These are phyloP conservation scores for Epichloe hybrida DNA, from an alignment of 2,329 filamentous ascomycete genomes.

Conservation along the genomic window DNA sequence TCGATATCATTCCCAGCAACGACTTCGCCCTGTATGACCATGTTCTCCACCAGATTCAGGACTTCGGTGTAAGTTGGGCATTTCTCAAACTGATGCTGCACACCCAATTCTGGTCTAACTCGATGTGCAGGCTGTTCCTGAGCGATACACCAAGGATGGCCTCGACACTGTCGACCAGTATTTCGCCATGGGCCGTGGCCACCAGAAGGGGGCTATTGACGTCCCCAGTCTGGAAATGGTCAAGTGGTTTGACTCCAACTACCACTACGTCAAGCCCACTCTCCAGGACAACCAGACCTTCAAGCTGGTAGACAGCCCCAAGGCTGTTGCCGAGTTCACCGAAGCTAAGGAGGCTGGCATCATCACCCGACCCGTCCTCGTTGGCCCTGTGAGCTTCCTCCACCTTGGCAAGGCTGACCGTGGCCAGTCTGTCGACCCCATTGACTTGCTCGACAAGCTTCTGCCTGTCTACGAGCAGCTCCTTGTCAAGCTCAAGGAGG, in stretches of 20 bases:
- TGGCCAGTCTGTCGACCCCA: constrained; percentile 82
- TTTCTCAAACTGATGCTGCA: background rate
- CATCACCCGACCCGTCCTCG: constrained; percentile 78
- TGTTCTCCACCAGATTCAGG: constrained; percentile 93
- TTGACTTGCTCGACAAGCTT: constrained; percentile 85
- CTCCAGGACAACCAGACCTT: constrained; percentile 95
- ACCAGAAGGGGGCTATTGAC: constrained; percentile 88
- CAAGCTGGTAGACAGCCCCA: constrained; percentile 74
- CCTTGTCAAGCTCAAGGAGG: constrained; percentile 82
- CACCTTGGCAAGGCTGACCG: constrained; percentile 96
- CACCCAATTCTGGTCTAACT: background rate
- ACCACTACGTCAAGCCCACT: constrained; percentile 99
- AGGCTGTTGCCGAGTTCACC: constrained; percentile 86
- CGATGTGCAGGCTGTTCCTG: constrained; percentile 58
- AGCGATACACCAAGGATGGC: constrained; percentile 83
- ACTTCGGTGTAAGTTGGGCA: constrained; percentile 65
- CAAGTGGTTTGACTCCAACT: constrained; percentile 99
- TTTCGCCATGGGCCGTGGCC: constrained; percentile 98
- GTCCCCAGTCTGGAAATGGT: constrained; percentile 97
- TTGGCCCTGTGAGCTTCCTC: constrained; percentile 96
- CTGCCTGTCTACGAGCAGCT: constrained; percentile 91
- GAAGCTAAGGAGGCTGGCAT: constrained; percentile 98
- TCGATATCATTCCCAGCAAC: constrained; percentile 97
- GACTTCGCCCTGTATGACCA: constrained; percentile 99
- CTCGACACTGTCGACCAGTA: constrained; percentile 88